These are phyloP conservation scores for Tricholoma furcatifolium DNA, from an alignment of 768 basidiomycete genomes.

Conservation along the genomic window DNA sequence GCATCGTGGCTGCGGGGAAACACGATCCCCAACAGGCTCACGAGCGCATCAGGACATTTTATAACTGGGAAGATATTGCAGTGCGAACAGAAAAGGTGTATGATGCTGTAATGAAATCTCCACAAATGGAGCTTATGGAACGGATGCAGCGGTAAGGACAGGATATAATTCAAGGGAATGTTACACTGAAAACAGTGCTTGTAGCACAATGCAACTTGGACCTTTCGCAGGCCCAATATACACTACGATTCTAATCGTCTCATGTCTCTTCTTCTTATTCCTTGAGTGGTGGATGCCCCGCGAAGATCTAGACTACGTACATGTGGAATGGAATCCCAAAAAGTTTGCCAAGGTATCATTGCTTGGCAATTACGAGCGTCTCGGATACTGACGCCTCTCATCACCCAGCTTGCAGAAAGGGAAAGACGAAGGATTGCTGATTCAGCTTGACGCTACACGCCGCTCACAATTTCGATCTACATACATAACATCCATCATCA, in stretches of 20 bases:
- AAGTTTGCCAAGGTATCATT: conserved; percentile 34
- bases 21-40: conserved; percentile 81
- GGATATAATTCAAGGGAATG: background rate
- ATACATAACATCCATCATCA: background rate
- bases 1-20: conserved; percentile 58
- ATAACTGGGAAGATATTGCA: conserved; percentile 83
- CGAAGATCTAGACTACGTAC: conserved; percentile 73
- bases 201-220: conserved; percentile 75
- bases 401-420: conserved; percentile 7
- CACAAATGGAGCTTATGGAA: conserved; percentile 71
- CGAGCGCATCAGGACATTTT: conserved; percentile 75
- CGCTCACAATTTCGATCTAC: background rate
- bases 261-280: conserved; percentile 83
- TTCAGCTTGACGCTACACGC: background rate
- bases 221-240: conserved; percentile 85
- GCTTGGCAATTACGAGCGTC: background rate
- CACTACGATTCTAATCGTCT: conserved; percentile 83
- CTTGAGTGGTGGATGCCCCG: conserved; percentile 85
- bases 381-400: background rate
- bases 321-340: conserved; percentile 55
- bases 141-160: conserved; percentile 64
- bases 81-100: conserved; percentile 85
- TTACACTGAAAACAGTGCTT: background rate
- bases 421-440: background rate
- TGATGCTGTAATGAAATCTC: conserved; percentile 55